A percentile compares a stretch with the other conserved stretches of the same genome.
These are phyloP conservation scores for Hymenoscyphus albidus DNA, from an alignment of 2,329 filamentous ascomycete genomes.

Conservation along the genomic window DNA sequence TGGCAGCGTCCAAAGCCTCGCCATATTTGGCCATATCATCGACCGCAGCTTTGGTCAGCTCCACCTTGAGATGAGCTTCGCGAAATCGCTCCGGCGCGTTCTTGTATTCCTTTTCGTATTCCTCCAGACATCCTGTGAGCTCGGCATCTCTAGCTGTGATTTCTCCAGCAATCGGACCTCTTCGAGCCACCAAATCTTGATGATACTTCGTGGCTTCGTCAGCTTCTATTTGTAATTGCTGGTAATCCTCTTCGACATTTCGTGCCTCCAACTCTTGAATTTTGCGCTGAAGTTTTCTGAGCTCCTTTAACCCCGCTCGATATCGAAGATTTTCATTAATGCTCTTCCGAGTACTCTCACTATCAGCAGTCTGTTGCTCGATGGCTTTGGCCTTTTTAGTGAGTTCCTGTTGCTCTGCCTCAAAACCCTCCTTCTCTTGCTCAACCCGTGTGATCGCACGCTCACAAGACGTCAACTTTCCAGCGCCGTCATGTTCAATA, in stretches of 20 bases:
- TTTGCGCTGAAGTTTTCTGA: conserved; percentile 64
- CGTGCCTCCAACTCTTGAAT: conserved; percentile 72
- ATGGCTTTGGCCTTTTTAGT: conserved; percentile 72
- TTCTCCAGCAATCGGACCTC: conserved; percentile 69
- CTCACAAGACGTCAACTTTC: conserved; percentile 65
- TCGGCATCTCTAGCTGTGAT: conserved; percentile 85
- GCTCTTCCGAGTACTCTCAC: conserved; percentile 77
- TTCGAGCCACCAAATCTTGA: conserved; percentile 67
- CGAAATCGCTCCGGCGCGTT: conserved; percentile 77
- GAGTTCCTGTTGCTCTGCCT: conserved; percentile 64
- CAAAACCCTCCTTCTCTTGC: conserved; percentile 58
- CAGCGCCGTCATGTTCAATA: conserved; percentile 67
- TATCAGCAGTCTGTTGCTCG: conserved; percentile 71
- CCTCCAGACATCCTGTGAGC: conserved; percentile 64
- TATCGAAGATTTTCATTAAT: conserved; percentile 88
- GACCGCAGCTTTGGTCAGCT: conserved; percentile 87
- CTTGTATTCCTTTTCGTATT: conserved; percentile 85
- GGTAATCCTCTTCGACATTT: conserved; percentile 79
- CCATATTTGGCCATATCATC: conserved; percentile 83
- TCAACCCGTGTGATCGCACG: conserved; percentile 67
- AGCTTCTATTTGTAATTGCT: conserved; percentile 68
- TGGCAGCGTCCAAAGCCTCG: conserved; percentile 84
- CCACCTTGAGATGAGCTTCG: conserved; percentile 82
- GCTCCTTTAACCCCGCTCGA: conserved; percentile 66
- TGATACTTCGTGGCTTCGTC: conserved; percentile 62